A percentile compares a stretch with the other conserved stretches of the same genome.
phyloP scores from a whole-genome alignment of 1,284 basidiomycete genomes.

The Peniophora sp. region DNA sequence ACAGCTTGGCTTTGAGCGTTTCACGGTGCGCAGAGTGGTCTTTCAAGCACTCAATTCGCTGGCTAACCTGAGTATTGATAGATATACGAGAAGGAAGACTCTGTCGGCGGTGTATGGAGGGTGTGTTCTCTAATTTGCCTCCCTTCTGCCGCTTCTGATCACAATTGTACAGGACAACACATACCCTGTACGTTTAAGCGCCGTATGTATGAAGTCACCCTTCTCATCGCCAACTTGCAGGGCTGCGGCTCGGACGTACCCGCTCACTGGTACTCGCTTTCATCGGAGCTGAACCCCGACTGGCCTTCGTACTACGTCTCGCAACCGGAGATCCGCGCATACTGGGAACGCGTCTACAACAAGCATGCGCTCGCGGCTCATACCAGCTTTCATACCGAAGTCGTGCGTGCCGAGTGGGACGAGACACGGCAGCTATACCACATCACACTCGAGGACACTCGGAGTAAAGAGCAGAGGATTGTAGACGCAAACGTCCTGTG shows the following conservation, averaged over 20 bases:
- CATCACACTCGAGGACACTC: constrained; percentile 27
- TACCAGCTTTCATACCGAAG: constrained; percentile 33
- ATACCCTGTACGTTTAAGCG: constrained; percentile 18
- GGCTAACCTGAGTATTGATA: constrained; percentile 12
- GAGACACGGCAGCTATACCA: constrained; percentile 28
- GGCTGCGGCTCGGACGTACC: constrained; percentile 48
- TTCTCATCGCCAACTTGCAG: constrained; percentile 14
- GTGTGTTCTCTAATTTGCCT: constrained; percentile 20
- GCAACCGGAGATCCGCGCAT: constrained; percentile 42
- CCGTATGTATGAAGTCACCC: neutral
- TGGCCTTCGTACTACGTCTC: constrained; percentile 36
- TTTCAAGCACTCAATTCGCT: neutral
- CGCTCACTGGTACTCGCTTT: constrained; percentile 50
- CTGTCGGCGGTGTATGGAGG: constrained; percentile 46
- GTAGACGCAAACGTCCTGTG: constrained; percentile 34
- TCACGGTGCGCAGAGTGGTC: constrained; percentile 28
- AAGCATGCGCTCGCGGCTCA: constrained; percentile 32
- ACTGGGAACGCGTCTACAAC: constrained; percentile 39
- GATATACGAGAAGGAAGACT: constrained; percentile 41
- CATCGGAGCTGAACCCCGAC: constrained; percentile 42
- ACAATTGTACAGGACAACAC: constrained; percentile 28
- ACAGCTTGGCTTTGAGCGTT: constrained; percentile 34
- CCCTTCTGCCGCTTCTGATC: neutral
- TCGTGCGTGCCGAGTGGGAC: constrained; percentile 39
- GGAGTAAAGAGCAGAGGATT: constrained; percentile 19